Evolutionary conservation across 768 basidiomycete species (phyloP).

Genomic region (Pleurotus pulmonarius): DNA sequence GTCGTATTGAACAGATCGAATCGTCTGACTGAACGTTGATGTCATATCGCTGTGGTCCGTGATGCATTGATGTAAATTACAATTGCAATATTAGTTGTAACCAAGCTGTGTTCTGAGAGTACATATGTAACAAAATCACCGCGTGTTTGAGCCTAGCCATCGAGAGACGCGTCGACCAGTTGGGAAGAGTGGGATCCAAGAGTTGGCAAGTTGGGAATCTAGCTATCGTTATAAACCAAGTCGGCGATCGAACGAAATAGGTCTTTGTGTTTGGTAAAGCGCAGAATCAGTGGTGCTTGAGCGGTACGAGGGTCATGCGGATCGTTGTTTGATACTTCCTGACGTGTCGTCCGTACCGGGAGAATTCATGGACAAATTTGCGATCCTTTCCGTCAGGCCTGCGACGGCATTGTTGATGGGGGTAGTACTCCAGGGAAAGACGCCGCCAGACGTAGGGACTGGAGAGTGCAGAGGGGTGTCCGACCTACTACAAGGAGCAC

Average conservation of each 20-base stretch:
- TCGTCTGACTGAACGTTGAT: conserved; percentile 3
- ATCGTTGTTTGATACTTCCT: too few relatives aligned
- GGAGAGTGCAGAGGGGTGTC: conserved; percentile 79
- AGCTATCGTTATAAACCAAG: too few relatives aligned
- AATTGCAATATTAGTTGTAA: neutral
- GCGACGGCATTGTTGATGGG: neutral
- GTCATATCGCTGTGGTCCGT: neutral
- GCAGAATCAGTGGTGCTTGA: too few relatives aligned
- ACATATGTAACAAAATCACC: too few relatives aligned
- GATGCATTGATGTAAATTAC: neutral
- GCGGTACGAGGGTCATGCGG: too few relatives aligned
- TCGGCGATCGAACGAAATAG: too few relatives aligned
- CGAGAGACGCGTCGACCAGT: too few relatives aligned
- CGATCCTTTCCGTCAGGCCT: neutral
- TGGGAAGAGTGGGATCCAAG: too few relatives aligned
- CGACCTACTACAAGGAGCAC: conserved; percentile 20
- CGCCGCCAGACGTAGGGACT: conserved; percentile 19
- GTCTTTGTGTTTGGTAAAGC: too few relatives aligned
- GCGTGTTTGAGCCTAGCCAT: too few relatives aligned
- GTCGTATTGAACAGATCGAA: conserved; percentile 43
- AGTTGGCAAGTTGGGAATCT: too few relatives aligned
- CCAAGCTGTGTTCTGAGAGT: too few relatives aligned
- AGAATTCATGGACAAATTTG: neutral
- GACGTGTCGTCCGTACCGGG: neutral
- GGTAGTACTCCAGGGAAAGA: conserved; percentile 1